Conservation (phyloP, 306 rosid species). For the Benincasa hispida region DNA sequence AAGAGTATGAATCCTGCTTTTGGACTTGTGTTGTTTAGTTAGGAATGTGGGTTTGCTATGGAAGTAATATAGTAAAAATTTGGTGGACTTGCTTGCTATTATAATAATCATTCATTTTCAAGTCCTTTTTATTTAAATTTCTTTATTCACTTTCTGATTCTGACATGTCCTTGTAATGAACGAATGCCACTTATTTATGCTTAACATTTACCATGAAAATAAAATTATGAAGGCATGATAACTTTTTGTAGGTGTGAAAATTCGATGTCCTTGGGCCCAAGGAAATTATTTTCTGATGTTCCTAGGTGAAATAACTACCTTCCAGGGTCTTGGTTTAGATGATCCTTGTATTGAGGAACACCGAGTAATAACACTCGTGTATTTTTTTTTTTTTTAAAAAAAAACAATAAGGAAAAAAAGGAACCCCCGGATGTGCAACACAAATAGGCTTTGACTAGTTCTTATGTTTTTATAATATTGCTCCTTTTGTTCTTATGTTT, state of each 20-base stretch:
- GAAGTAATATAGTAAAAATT: not conserved
- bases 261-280: not conserved
- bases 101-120: not conserved
- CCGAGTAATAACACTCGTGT: not conserved
- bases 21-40: not conserved
- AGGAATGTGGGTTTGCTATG: not conserved
- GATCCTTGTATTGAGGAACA: not conserved
- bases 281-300: not conserved
- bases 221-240: not conserved
- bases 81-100: not conserved
- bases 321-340: not conserved
- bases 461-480: not conserved
- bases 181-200: not conserved
- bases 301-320: not conserved
- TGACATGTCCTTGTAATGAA: not conserved
- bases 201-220: not conserved
- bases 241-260: not conserved
- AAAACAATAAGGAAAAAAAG: no score
- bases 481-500: not conserved
- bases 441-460: not conserved
- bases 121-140: not conserved
- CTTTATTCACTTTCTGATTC: not conserved
- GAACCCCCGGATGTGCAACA: not conserved
- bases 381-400: no score
- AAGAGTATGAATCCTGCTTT: conserved; percentile 27